A percentile compares a stretch with the other conserved stretches of the same genome.
Conservation (phyloP, 352 stramenopile genomes). For the Phytophthora pluvialis region DNA sequence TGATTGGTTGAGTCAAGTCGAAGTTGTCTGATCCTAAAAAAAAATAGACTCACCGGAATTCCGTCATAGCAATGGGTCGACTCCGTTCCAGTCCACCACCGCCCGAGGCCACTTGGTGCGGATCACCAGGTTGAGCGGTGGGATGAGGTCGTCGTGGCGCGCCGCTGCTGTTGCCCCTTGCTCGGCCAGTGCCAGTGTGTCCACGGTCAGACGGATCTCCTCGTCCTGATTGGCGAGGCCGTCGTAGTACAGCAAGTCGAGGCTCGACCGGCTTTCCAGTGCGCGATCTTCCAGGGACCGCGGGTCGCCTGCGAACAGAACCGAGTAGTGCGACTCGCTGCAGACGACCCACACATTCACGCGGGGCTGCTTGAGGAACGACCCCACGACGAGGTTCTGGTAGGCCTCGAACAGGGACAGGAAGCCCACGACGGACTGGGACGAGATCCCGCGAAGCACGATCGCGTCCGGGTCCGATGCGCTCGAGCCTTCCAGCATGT, state of each 20-base stretch:
- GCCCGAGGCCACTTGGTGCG: conserved; percentile 87
- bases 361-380: conserved; percentile 73
- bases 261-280: conserved; percentile 34
- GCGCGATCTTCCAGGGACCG: conserved; percentile 31
- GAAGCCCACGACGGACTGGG: conserved; percentile 76
- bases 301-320: conserved; percentile 70
- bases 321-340: conserved; percentile 93
- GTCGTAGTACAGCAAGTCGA: conserved; percentile 92
- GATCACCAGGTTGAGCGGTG: conserved; percentile 91
- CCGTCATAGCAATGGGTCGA: conserved; percentile 82
- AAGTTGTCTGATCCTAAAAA: not conserved
- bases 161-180: conserved; percentile 35
- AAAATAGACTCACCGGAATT: not conserved
- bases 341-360: conserved; percentile 92
- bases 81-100: conserved; percentile 87
- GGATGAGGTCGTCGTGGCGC: conserved; percentile 71
- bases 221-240: conserved; percentile 90
- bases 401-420: conserved; percentile 93
- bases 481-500: conserved; percentile 66
- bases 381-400: conserved; percentile 88
- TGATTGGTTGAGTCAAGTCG: conserved; percentile 18
- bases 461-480: conserved; percentile 66
- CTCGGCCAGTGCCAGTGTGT: conserved; percentile 36
- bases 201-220: conserved; percentile 71
- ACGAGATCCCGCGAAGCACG: conserved; percentile 74